Base-by-base conservation (phyloP, 140 eudicot genomes). In the Flaveria floridana region DNA sequence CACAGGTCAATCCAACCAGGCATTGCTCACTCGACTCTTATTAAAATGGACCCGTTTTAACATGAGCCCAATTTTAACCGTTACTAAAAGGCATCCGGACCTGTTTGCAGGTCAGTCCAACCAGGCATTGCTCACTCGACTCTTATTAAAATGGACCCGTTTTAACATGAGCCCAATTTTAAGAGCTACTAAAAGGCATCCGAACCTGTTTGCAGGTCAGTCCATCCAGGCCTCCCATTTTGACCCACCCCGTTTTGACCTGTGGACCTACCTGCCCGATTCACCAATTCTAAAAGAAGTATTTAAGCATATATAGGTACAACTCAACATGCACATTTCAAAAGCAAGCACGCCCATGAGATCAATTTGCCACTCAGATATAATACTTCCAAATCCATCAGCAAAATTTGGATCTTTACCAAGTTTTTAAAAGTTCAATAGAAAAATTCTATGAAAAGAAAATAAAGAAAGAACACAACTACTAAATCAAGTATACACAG, bases 341-440 rank as follows among this genome's bases (percentile, higher is more conserved):
- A 34, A 26, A 51, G 12, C 7, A 73, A 72, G 58, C 26, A 37
- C 46, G 6, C 68, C 42, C 67, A 37, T 56, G 15, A 72, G 52
- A 55, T 72, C 66, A 25, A 23, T 59, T 59, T 59, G 41, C 41
- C 77, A 19, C 47, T 59, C 58, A 39, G 7, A 57, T 52, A 72
- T 14, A 73, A 72, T 13, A 41, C 69, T 73, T 61, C 34, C 9
- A 48, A 56, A 11, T 21, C 15, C 65, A 58, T 58, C 26, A 23
- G 68, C 68, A 57, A 39, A 58, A 8, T 41, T 18, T 73, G 69
- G 44, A 58, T 14, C 71, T 23, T 73, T 21, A 37, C 61, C 14
- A 28, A 30, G 58, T 64, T 50, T 50, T 19, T n/a, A 68, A 53
- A 37, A 55, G 16, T 64, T 50, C 67, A 20, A 53, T 20, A 9